Base-by-base conservation (phyloP, 2,329 filamentous ascomycete genomes). In the Monilinia fructigena region DNA sequence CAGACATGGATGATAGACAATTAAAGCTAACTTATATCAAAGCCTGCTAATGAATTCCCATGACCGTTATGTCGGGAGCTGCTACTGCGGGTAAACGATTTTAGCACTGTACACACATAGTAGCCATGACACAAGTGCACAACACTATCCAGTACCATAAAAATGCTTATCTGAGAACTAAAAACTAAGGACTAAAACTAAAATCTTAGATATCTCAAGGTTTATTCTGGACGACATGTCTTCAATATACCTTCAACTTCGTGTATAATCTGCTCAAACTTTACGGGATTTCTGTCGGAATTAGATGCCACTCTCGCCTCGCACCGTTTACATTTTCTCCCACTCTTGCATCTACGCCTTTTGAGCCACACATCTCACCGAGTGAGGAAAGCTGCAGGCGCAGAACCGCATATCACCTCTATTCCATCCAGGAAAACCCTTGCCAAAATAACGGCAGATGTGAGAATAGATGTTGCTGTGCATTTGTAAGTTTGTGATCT, bases 21-120 rank as follows among this genome's bases (percentile, higher is more conserved):
- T 28, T 48, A 65, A 59, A 14, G 18, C 40, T 42, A 42, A 42
- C 16, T 16, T 42, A 42, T 16, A 50, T 4, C 47, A 60, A 31
- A 53, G 23, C 63, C 55, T 65, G 63, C 56, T 60, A 48, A 65
- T 60, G 55, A 55, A 65, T 65, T 65, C 63, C 63, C 63, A 65
- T 65, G 55, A 65, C 63, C 63, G 63, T 65, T 65, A 65, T 60
- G 47, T 60, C 55, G 63, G 63, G 63, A 65, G 62, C 55, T 60
- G 56, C 63, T 65, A 65, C 63, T 65, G 63, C 63, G 63, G 63
- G 63, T 65, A 55, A 60, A 65, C 63, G 47, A 65, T 65, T 65
- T 65, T 65, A 65, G 63, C 31, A 35, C 31, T 65, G 16, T 38
- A 52, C 55, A 40, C n/a, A 35, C 31, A 35, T 35, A 6, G 38